Percentiles rank a stretch among this genome's conserved stretches.
Conservation (phyloP, 2,329 filamentous ascomycete species). For the Colletotrichum musicola region DNA sequence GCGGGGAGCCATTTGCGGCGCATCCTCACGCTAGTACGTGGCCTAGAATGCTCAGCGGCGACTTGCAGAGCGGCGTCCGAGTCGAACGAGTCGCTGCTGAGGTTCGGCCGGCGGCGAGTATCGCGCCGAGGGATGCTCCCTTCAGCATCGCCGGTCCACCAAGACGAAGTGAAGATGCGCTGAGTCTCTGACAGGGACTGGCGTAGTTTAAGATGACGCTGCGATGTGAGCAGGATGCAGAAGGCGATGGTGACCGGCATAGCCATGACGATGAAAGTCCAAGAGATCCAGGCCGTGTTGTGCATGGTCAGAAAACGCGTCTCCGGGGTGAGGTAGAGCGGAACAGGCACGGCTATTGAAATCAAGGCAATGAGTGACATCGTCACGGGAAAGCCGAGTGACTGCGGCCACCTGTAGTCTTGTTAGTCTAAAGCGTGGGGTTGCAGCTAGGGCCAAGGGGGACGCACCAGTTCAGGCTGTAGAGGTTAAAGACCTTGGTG, state of each 20-base stretch:
- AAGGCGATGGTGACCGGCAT: conserved; percentile 76
- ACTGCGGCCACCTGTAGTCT: conserved; percentile 67
- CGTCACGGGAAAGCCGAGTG: conserved; percentile 74
- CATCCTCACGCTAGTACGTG: conserved; percentile 52
- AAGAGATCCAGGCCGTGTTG: conserved; percentile 77
- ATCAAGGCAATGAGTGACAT: conserved; percentile 70
- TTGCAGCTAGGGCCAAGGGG: neutral
- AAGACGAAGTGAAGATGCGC: conserved; percentile 74
- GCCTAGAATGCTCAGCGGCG: conserved; percentile 35
- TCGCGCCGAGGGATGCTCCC: conserved; percentile 57
- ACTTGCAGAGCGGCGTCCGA: conserved; percentile 46
- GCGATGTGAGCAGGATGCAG: conserved; percentile 71
- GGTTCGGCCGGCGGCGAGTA: conserved; percentile 53
- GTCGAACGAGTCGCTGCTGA: conserved; percentile 53
- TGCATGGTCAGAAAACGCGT: conserved; percentile 67
- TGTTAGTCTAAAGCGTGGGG: conserved; percentile 6
- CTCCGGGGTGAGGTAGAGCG: conserved; percentile 68
- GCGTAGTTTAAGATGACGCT: conserved; percentile 72
- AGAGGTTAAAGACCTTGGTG: conserved; percentile 79
- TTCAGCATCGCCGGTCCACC: conserved; percentile 73
- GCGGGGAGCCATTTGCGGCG: conserved; percentile 71
- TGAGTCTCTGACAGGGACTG: conserved; percentile 75
- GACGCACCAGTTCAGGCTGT: conserved; percentile 73
- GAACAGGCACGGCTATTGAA: conserved; percentile 71
- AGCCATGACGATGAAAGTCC: conserved; percentile 79